Conservation (phyloP, 1,284 basidiomycete genomes). For the Malassezia obtusa region DNA sequence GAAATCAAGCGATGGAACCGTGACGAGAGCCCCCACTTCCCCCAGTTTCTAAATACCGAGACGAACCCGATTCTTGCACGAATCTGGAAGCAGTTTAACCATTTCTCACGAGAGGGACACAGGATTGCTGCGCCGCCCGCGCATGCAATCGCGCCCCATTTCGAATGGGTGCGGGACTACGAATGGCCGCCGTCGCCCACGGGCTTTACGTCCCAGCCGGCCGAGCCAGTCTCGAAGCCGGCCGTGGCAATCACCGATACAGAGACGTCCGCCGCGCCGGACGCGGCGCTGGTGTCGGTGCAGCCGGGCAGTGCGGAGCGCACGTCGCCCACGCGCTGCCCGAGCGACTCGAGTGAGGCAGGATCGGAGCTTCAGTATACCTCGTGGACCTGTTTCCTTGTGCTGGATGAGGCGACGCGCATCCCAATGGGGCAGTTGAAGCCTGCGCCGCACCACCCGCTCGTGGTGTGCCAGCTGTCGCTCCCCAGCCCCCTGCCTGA, state of each 20-base stretch:
- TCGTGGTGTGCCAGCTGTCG: slow-evolving; percentile 79
- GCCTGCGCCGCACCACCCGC: slow-evolving; percentile 94
- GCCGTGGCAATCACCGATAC: not conserved
- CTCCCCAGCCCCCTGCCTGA: slow-evolving; percentile 66
- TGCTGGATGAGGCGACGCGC: slow-evolving; percentile 45
- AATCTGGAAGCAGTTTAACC: slow-evolving; percentile 37
- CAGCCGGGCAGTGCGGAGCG: too few relatives aligned
- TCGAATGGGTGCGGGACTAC: slow-evolving; percentile 40
- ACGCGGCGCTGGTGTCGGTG: too few relatives aligned
- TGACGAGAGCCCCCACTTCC: not conserved
- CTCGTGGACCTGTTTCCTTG: slow-evolving; percentile 66
- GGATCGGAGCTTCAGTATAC: not conserved
- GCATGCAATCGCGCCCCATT: slow-evolving; percentile 25
- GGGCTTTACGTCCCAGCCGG: not conserved
- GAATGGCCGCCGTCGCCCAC: not conserved
- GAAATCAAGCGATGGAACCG: slow-evolving; percentile 4
- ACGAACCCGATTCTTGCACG: slow-evolving; percentile 1
- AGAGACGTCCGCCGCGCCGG: too few relatives aligned
- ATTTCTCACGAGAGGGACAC: slow-evolving; percentile 26
- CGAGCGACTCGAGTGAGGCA: not conserved
- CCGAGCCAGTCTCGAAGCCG: not conserved
- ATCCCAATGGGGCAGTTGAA: slow-evolving; percentile 52
- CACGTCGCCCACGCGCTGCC: not conserved
- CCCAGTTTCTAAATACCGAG: too few relatives aligned
- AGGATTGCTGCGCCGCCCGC: slow-evolving; percentile 24